phyloP scores from a whole-genome alignment of 495 filamentous ascomycete species.

The Viridothelium virens region DNA sequence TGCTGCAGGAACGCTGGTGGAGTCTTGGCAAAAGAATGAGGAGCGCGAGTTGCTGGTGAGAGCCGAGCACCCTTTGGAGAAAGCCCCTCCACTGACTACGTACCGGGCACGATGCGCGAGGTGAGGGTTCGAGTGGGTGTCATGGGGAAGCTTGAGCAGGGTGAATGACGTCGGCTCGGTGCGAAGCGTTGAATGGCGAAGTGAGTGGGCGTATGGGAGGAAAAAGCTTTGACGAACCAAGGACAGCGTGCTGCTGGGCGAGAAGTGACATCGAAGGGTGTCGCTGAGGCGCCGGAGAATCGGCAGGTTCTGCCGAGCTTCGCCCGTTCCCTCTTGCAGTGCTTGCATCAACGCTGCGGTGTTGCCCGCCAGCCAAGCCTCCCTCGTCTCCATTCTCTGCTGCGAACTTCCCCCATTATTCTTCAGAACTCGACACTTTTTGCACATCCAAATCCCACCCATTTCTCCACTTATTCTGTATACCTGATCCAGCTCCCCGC shows the following conservation, averaged over 20 bases:
- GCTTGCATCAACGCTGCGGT: background rate
- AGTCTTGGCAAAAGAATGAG: background rate
- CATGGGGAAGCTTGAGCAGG: background rate
- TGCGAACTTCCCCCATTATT: background rate
- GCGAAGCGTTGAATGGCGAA: background rate
- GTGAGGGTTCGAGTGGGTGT: background rate
- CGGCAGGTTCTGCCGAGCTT: slow-evolving; percentile 10
- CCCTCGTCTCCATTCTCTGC: background rate
- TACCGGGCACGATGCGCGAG: background rate
- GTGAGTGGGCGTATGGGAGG: background rate
- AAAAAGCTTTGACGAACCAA: background rate
- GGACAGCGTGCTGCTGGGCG: background rate
- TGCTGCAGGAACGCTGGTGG: background rate
- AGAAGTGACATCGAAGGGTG: slow-evolving; percentile 13
- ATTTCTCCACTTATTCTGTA: background rate
- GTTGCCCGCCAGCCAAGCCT: background rate
- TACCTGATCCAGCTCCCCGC: background rate
- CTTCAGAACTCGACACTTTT: background rate
- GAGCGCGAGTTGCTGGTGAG: slow-evolving; percentile 7
- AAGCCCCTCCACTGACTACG: slow-evolving; percentile 8
- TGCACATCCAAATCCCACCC: background rate
- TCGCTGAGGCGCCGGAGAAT: slow-evolving; percentile 7
- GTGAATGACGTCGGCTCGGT: background rate
- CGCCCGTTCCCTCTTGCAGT: background rate
- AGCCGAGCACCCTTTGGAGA: background rate